Base-by-base conservation (phyloP, 495 filamentous ascomycete species). In the Talaromyces trachyspermus region DNA sequence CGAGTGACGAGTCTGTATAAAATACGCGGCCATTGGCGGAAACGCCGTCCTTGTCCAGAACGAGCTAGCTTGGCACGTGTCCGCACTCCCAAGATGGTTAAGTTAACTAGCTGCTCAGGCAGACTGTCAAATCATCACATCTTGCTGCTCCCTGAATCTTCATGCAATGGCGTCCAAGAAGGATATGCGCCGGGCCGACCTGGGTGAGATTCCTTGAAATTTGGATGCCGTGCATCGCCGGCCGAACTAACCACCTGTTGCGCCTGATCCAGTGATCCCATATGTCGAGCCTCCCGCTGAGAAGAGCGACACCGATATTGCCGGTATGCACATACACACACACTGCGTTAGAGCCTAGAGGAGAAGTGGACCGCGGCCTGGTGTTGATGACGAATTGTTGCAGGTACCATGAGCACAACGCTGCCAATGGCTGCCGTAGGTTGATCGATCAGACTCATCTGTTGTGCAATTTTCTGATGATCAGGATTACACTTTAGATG, bases 351-450 rank as follows among this genome's bases (percentile, higher is more conserved):
- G 1, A 15, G 7, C 11, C 14, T 32, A 1, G 11, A 32, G 25
- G 14, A 30, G 37, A n/a, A 22, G 25, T 9, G 24, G 20, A 8
- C 58, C n/a, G n/a, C n/a, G n/a, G n/a, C n/a, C n/a, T 51, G 38
- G 37, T 49, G 55, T 47, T 42, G 9, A 40, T 39, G 1, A 43
- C 11, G 49, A n/a, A n/a, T n/a, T n/a, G 48, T 75, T 48, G 63
- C 57, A 66, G 83, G 85, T 54, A 85, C 86, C 18, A 75, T 92
- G 62, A 78, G 83, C 10, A 91, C 80, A 58, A 95, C 88, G 6
- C 64, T 95, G 58, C 89, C 89, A 27, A 95, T 95, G 89, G 88
- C 87, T 46, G 89, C 89, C 46, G 80, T 84, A 71, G 58, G 79
- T 49, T 30, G 12, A 3, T 4, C 27, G 19, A n/a, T n/a, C 10